Evolutionary conservation across 2,329 filamentous ascomycete species (phyloP).

Genomic region (Pseudopithomyces chartarum): DNA sequence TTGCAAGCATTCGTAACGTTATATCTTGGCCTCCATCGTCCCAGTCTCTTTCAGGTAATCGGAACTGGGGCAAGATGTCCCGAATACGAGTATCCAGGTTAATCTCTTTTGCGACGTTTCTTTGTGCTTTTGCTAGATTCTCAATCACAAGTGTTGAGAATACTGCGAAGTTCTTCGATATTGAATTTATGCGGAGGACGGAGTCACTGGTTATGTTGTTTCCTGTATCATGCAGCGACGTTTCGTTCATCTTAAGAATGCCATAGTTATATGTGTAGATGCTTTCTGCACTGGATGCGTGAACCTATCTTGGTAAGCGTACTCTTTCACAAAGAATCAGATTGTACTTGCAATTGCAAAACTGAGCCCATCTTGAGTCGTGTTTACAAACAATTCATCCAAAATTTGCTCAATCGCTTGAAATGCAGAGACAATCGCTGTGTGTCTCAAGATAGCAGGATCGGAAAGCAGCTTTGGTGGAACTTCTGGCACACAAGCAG

Average conservation of each 20-base stretch:
- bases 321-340: too few species aligned
- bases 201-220: slow-evolving; percentile 34
- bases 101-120: slow-evolving; percentile 7
- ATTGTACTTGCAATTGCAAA: slow-evolving; percentile 33
- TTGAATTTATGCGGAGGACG: slow-evolving; percentile 35
- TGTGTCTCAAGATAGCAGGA: slow-evolving; percentile 22
- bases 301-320: slow-evolving; percentile 21
- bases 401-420: slow-evolving; percentile 24
- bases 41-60: slow-evolving; percentile 32
- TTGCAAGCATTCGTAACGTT: slow-evolving; percentile 37
- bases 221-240: neutral
- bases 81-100: slow-evolving; percentile 31
- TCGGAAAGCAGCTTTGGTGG: slow-evolving; percentile 25
- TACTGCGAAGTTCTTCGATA: slow-evolving; percentile 36
- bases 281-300: slow-evolving; percentile 26
- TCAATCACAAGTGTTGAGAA: slow-evolving; percentile 28
- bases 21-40: slow-evolving; percentile 37
- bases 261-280: slow-evolving; percentile 35
- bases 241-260: slow-evolving; percentile 38
- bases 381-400: slow-evolving; percentile 22
- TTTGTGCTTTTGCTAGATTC: slow-evolving; percentile 13
- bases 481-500: slow-evolving; percentile 32
- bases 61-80: slow-evolving; percentile 26
- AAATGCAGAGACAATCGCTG: slow-evolving; percentile 29
- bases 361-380: slow-evolving; percentile 34